phyloP scores from a whole-genome alignment of 1,284 basidiomycete species.

The Neonothopanus nambi region DNA sequence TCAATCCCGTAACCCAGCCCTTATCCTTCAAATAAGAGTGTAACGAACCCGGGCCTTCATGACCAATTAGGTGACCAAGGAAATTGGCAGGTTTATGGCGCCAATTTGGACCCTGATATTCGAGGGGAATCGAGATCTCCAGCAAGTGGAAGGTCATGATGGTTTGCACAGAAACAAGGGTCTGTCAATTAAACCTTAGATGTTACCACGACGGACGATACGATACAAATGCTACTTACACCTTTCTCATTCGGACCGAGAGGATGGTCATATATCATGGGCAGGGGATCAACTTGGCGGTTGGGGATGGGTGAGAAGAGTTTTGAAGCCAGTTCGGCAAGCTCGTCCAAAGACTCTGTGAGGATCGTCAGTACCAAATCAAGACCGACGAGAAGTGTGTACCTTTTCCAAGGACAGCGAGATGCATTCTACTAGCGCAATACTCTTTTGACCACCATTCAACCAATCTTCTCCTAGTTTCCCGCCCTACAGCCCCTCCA shows the following conservation, averaged over 20 bases:
- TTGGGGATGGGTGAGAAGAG: constrained; percentile 82
- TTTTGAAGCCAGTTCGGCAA: constrained; percentile 68
- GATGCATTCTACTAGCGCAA: constrained; percentile 91
- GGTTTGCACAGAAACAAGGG: constrained; percentile 84
- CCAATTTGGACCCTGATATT: constrained; percentile 82
- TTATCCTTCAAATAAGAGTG: constrained; percentile 90
- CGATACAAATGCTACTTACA: constrained; percentile 46
- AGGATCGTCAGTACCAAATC: neutral
- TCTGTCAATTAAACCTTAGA: constrained; percentile 44
- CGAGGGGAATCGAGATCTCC: constrained; percentile 88
- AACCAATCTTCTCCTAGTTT: constrained; percentile 88
- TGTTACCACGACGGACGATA: neutral
- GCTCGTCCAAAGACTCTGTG: constrained; percentile 79
- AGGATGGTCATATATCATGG: constrained; percentile 77
- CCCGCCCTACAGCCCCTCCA: constrained; percentile 77
- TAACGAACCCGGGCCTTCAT: constrained; percentile 95
- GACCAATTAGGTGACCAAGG: constrained; percentile 88
- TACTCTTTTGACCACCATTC: constrained; percentile 97
- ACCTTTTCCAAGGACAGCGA: constrained; percentile 92
- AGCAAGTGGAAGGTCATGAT: constrained; percentile 89
- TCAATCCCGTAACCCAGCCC: constrained; percentile 88
- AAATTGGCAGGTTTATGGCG: constrained; percentile 82
- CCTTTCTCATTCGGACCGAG: constrained; percentile 73
- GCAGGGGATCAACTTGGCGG: constrained; percentile 63
- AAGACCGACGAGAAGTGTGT: constrained; percentile 18